Evolutionary conservation across 192 early-diverging fungal species (phyloP).

Genomic region (Umbelopsis sp.): DNA sequence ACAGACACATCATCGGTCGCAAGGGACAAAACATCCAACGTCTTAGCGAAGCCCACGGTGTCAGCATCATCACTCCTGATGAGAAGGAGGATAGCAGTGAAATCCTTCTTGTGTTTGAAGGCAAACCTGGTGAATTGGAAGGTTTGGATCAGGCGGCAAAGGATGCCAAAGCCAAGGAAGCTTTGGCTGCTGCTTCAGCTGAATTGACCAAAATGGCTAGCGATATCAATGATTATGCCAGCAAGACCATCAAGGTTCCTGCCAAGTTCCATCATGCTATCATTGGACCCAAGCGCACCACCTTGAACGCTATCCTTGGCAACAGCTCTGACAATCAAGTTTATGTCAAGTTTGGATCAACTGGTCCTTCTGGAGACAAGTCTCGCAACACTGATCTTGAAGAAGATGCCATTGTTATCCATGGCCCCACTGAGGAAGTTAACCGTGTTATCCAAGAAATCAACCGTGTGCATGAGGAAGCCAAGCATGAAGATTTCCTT

Average conservation of each 20-base stretch:
- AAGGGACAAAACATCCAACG: slow-evolving; percentile 66
- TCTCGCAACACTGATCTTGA: slow-evolving; percentile 42
- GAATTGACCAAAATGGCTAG: slow-evolving; percentile 70
- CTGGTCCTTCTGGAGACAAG: slow-evolving; percentile 49
- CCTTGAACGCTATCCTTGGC: slow-evolving; percentile 72
- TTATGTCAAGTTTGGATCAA: slow-evolving; percentile 71
- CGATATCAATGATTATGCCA: slow-evolving; percentile 64
- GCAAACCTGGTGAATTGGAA: slow-evolving; percentile 44
- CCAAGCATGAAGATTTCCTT: slow-evolving; percentile 68
- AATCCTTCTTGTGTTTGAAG: slow-evolving; percentile 81
- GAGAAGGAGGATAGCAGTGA: slow-evolving; percentile 65
- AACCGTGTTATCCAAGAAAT: slow-evolving; percentile 73
- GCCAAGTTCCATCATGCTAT: slow-evolving; percentile 76
- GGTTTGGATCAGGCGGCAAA: slow-evolving; percentile 34
- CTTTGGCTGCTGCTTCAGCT: slow-evolving; percentile 58
- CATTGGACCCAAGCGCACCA: slow-evolving; percentile 75
- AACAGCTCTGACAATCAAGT: slow-evolving; percentile 60
- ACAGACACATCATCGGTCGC: slow-evolving; percentile 67
- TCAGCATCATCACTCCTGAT: slow-evolving; percentile 83
- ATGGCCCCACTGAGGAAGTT: slow-evolving; percentile 80
- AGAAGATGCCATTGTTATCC: slow-evolving; percentile 76
- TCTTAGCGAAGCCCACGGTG: slow-evolving; percentile 63
- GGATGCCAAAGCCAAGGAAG: slow-evolving; percentile 48
- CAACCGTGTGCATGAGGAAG: slow-evolving; percentile 63
- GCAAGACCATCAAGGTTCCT: slow-evolving; percentile 64